phyloP scores from a whole-genome alignment of 2,329 filamentous ascomycete species.

The Colletotrichum falcatum region DNA sequence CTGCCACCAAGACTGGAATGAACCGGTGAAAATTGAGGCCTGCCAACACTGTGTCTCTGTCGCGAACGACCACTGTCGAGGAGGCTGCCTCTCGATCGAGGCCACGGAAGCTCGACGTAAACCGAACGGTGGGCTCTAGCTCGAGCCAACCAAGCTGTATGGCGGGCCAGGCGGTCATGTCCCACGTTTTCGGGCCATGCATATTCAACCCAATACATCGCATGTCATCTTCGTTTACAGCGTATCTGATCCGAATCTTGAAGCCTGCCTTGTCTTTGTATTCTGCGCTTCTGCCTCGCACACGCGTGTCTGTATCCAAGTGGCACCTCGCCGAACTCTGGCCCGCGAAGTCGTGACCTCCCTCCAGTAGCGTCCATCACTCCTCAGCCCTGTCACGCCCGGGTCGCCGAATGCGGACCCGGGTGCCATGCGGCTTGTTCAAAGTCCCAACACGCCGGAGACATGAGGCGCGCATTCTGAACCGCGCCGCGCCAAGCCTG shows the following conservation, averaged over 20 bases:
- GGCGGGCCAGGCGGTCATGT: neutral
- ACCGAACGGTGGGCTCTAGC: neutral
- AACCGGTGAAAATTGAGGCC: too few species aligned
- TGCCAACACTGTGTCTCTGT: neutral
- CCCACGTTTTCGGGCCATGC: neutral
- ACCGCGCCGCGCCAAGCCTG: conserved; percentile 7
- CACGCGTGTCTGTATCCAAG: neutral
- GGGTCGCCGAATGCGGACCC: conserved; percentile 14
- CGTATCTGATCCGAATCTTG: neutral
- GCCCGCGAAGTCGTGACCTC: neutral
- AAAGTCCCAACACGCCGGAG: conserved; percentile 7
- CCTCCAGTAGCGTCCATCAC: neutral
- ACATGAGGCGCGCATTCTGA: conserved; percentile 12
- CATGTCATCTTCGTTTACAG: neutral
- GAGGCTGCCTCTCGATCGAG: neutral
- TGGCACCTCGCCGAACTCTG: neutral
- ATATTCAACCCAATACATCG: conserved; percentile 1
- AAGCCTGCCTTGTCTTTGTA: too few species aligned
- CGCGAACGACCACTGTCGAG: neutral
- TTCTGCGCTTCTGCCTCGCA: neutral
- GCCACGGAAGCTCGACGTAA: neutral
- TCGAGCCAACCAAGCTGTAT: neutral
- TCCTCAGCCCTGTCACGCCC: conserved; percentile 23
- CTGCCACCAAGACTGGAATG: neutral
- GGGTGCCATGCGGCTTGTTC: conserved; percentile 29